These are phyloP conservation scores for Eustoma russellianum DNA, from an alignment of 257 asterid genomes.

Conservation along the genomic window DNA sequence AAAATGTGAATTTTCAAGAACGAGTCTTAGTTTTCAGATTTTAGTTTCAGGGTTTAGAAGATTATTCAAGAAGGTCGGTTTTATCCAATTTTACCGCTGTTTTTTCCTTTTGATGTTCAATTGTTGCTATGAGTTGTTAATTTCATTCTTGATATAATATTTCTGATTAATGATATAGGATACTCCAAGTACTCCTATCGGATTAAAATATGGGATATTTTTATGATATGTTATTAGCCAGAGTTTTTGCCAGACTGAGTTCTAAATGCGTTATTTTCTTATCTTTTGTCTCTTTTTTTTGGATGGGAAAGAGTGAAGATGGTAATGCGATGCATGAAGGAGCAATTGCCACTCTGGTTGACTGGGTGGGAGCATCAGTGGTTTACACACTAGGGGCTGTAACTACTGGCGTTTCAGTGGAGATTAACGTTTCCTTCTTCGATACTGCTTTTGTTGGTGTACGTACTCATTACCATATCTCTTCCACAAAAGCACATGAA, in stretches of 20 bases:
- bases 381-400: constrained; percentile 45
- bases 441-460: constrained; percentile 59
- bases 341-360: constrained; percentile 71
- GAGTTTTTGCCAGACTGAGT: too few species aligned
- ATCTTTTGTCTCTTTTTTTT: neutral
- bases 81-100: too few species aligned
- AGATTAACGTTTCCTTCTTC: constrained; percentile 60
- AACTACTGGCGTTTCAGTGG: constrained; percentile 60
- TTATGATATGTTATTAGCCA: neutral
- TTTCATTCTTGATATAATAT: too few species aligned
- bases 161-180: too few species aligned
- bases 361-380: constrained; percentile 56
- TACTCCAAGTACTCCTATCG: too few species aligned
- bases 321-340: constrained; percentile 74
- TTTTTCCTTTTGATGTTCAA: too few species aligned
- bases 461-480: constrained; percentile 7
- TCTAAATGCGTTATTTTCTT: neutral
- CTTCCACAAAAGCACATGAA: too few species aligned
- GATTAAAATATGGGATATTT: neutral
- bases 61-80: too few species aligned
- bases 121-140: too few species aligned
- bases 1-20: too few species aligned
- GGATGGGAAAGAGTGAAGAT: constrained; percentile 24
- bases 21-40: too few species aligned
- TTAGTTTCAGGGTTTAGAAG: too few species aligned